Percentiles rank a stretch among this genome's conserved stretches.
Conservation (phyloP, 768 basidiomycete species). For the Pleurotus tuoliensis region DNA sequence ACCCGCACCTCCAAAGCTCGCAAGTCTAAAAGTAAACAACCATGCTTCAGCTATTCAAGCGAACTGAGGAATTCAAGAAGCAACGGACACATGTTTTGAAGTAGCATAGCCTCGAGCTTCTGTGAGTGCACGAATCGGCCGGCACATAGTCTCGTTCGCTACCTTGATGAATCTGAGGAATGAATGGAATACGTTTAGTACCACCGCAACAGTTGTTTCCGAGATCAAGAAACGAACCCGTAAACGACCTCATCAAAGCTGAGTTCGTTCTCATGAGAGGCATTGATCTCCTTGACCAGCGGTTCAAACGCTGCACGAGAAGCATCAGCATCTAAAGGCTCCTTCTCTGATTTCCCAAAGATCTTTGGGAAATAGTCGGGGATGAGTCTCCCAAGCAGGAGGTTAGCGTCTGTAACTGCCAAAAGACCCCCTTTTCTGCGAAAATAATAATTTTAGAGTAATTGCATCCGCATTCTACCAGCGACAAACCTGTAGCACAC, state of each 20-base stretch:
- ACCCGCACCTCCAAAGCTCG: constrained; percentile 87
- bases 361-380: constrained; percentile 94
- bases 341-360: constrained; percentile 85
- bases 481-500: constrained; percentile 74
- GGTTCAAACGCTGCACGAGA: constrained; percentile 64
- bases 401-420: constrained; percentile 91
- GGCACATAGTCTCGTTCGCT: constrained; percentile 94
- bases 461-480: not conserved
- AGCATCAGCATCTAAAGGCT: constrained; percentile 76
- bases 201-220: too few relatives aligned
- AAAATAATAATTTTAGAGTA: not conserved
- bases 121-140: constrained; percentile 88
- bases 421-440: constrained; percentile 84
- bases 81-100: constrained; percentile 57
- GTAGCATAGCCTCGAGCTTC: constrained; percentile 87
- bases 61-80: not conserved
- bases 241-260: constrained; percentile 83
- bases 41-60: constrained; percentile 3
- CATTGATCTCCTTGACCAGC: constrained; percentile 69
- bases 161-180: constrained; percentile 81
- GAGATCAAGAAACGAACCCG: constrained; percentile 46
- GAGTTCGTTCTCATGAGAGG: constrained; percentile 52
- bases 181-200: not conserved
- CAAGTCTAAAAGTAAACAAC: constrained; percentile 45
- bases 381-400: constrained; percentile 83